Percentiles rank a stretch among this genome's conserved stretches.
phyloP scores from a whole-genome alignment of 2,329 filamentous ascomycete species.

The Colletotrichum ledebouriae region DNA sequence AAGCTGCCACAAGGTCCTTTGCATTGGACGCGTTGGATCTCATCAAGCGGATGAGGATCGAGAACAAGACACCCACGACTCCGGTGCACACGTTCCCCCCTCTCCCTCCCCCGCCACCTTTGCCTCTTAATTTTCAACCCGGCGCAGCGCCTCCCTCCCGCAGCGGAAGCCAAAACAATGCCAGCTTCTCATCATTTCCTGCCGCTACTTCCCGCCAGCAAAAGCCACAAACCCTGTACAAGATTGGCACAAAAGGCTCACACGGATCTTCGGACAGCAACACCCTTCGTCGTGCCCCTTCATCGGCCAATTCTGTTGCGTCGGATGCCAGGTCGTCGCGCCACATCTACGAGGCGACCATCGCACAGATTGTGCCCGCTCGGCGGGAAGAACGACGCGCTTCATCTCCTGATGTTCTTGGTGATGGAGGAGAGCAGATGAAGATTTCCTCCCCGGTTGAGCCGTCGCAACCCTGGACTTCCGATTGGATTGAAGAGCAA shows the following conservation, averaged over 20 bases:
- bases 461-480: constrained; percentile 1
- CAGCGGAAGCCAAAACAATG: neutral
- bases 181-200: constrained; percentile 5
- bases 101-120: constrained; percentile 31
- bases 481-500: constrained; percentile 32
- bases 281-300: neutral
- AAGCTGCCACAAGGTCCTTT: constrained; percentile 55
- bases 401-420: constrained; percentile 22
- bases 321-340: constrained; percentile 16
- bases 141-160: neutral
- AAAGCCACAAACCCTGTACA: neutral
- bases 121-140: neutral
- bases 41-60: constrained; percentile 48
- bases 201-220: neutral
- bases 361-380: neutral
- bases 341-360: neutral
- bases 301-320: neutral
- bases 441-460: neutral
- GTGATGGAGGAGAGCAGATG: constrained; percentile 18
- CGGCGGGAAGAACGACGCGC: constrained; percentile 2
- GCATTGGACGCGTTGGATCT: constrained; percentile 56
- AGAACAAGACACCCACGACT: constrained; percentile 14
- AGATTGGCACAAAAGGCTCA: constrained; percentile 1
- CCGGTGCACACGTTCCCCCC: constrained; percentile 36
- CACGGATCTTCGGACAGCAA: constrained; percentile 20